Percentiles rank a stretch among this genome's conserved stretches.
Conservation (phyloP, 208 protist genomes). For the Trypanosoma cruzi region DNA sequence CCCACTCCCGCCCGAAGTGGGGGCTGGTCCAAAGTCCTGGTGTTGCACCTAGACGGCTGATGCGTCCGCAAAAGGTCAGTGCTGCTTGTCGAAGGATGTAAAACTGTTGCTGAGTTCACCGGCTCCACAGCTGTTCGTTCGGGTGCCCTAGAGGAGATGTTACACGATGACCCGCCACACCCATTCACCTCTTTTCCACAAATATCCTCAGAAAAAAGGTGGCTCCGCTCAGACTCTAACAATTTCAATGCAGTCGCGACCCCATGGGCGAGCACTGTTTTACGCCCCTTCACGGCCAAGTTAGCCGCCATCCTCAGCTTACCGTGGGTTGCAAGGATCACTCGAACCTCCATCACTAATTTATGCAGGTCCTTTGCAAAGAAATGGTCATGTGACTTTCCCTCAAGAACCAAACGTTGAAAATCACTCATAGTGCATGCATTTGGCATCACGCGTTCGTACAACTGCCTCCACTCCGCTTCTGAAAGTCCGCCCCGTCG, state of each 20-base stretch:
- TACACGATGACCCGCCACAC: neutral
- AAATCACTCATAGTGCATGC: constrained; percentile 54
- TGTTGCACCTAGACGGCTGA: neutral
- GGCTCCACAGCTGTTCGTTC: neutral
- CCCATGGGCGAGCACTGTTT: constrained; percentile 49
- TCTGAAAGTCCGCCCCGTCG: constrained; percentile 27
- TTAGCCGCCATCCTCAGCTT: constrained; percentile 51
- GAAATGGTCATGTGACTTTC: constrained; percentile 53
- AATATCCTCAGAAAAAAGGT: neutral
- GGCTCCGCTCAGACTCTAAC: constrained; percentile 24
- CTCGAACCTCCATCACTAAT: constrained; percentile 65
- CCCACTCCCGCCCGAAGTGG: neutral
- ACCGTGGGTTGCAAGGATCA: constrained; percentile 69
- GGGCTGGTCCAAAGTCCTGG: neutral
- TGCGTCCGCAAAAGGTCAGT: neutral
- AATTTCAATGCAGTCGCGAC: constrained; percentile 47
- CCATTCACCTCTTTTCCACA: neutral
- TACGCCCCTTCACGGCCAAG: constrained; percentile 48
- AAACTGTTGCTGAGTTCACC: neutral
- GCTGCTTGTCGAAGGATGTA: neutral
- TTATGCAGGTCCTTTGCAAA: constrained; percentile 70
- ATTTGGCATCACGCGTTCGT: constrained; percentile 65
- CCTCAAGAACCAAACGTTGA: constrained; percentile 36
- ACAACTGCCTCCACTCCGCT: constrained; percentile 59
- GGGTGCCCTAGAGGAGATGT: neutral